Conservation (phyloP, 2,329 filamentous ascomycete genomes). For the Exophiala oligosperma region DNA sequence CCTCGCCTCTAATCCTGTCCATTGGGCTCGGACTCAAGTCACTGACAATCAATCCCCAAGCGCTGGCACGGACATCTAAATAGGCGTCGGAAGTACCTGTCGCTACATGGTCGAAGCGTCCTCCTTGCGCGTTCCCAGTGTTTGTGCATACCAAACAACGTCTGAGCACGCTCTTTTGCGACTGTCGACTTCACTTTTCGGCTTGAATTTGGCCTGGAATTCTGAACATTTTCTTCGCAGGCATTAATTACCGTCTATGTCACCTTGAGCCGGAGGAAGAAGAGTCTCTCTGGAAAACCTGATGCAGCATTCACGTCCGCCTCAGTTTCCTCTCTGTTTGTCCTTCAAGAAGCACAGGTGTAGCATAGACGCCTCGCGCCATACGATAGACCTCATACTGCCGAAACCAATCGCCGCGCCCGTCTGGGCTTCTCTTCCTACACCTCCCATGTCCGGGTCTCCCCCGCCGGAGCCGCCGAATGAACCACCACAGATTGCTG, state of each 20-base stretch:
- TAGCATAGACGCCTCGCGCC: constrained; percentile 31
- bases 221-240: background rate
- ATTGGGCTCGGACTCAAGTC: constrained; percentile 19
- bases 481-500: constrained; percentile 38
- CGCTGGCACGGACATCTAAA: constrained; percentile 25
- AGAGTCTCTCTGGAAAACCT: constrained; percentile 11
- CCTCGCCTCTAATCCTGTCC: constrained; percentile 4
- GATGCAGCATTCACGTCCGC: constrained; percentile 29
- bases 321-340: constrained; percentile 21
- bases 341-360: constrained; percentile 32
- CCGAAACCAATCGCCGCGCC: constrained; percentile 32
- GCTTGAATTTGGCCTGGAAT: background rate
- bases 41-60: constrained; percentile 20
- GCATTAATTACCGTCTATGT: background rate
- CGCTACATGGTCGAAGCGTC: constrained; percentile 18
- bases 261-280: background rate
- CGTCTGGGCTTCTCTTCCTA: constrained; percentile 40
- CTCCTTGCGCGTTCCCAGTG: constrained; percentile 4
- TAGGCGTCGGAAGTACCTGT: constrained; percentile 23
- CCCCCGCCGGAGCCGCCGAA: constrained; percentile 39
- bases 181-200: constrained; percentile 9
- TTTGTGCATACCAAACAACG: constrained; percentile 12
- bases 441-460: constrained; percentile 47
- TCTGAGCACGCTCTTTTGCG: constrained; percentile 15
- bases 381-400: constrained; percentile 31